Percentiles rank a stretch among this genome's conserved stretches.
Evolutionary conservation across 768 basidiomycete species (phyloP).

Genomic region (Lactifluus volemus): DNA sequence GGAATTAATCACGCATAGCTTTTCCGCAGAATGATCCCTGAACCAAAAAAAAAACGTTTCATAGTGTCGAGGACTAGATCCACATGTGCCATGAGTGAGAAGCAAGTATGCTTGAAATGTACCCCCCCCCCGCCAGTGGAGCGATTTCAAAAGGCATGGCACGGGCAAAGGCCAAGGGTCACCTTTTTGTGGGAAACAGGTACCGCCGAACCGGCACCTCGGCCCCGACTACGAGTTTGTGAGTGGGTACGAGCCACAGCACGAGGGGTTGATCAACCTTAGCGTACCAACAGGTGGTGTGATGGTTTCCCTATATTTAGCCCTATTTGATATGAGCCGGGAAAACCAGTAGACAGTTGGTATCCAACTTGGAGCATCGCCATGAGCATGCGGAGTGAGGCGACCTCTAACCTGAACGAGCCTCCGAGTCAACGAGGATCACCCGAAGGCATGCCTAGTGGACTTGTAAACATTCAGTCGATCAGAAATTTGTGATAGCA

Average conservation of each 20-base stretch:
- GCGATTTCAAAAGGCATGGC: no score
- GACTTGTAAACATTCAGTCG: background rate
- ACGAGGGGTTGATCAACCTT: background rate
- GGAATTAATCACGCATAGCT: background rate
- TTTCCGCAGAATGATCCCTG: no score
- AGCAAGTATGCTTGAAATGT: no score
- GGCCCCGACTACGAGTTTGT: background rate
- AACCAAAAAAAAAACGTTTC: background rate
- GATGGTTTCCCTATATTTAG: background rate
- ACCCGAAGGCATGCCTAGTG: background rate
- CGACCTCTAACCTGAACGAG: background rate
- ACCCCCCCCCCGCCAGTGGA: no score
- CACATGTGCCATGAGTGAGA: no score
- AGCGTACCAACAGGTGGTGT: background rate
- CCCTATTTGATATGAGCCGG: background rate
- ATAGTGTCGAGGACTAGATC: background rate
- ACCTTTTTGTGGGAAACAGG: background rate
- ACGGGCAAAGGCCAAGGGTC: no score
- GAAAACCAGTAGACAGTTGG: background rate
- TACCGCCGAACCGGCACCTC: background rate
- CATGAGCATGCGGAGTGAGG: background rate
- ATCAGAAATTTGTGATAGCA: background rate
- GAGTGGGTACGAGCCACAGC: background rate
- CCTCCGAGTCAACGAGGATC: background rate
- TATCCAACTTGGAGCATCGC: background rate